Percentiles rank a stretch among this genome's conserved stretches.
phyloP scores from a whole-genome alignment of 345 rosid genomes.

The Cochlearia excelsa region DNA sequence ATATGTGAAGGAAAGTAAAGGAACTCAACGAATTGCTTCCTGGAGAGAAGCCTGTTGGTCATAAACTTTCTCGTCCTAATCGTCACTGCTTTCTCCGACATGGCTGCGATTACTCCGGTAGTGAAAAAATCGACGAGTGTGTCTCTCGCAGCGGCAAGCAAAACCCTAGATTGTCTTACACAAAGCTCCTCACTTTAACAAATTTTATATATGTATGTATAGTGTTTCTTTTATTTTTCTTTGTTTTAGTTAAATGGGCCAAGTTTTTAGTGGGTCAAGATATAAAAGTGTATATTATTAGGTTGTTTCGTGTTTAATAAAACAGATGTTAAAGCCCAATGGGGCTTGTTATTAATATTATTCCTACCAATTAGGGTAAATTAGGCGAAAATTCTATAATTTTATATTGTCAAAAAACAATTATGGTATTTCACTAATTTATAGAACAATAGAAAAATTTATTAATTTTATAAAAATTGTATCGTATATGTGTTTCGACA shows the following conservation, averaged over 20 bases:
- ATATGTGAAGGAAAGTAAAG: background rate
- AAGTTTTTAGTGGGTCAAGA: background rate
- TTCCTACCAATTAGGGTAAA: too few relatives aligned
- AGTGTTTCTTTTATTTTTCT: slow-evolving; percentile 19
- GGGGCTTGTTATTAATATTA: background rate
- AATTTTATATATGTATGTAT: background rate
- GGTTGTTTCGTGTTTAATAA: too few relatives aligned
- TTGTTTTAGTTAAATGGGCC: slow-evolving; percentile 4
- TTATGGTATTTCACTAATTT: too few relatives aligned
- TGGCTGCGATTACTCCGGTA: slow-evolving; percentile 33
- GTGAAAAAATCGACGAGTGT: slow-evolving; percentile 10
- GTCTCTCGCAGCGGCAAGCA: slow-evolving; percentile 18
- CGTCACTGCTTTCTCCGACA: slow-evolving; percentile 92
- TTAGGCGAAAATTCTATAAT: too few relatives aligned
- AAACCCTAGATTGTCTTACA: slow-evolving; percentile 24
- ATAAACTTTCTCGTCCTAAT: slow-evolving; percentile 89
- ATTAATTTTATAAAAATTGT: too few relatives aligned
- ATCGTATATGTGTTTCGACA: too few relatives aligned
- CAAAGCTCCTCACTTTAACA: slow-evolving; percentile 15
- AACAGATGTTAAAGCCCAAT: background rate
- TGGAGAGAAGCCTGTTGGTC: slow-evolving; percentile 94
- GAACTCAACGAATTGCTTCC: slow-evolving; percentile 88
- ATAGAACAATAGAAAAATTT: too few relatives aligned
- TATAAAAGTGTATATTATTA: too few relatives aligned
- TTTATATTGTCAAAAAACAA: too few relatives aligned